Evolutionary conservation across 805 yeast species (phyloP).

Genomic region (Candida ulmi): DNA sequence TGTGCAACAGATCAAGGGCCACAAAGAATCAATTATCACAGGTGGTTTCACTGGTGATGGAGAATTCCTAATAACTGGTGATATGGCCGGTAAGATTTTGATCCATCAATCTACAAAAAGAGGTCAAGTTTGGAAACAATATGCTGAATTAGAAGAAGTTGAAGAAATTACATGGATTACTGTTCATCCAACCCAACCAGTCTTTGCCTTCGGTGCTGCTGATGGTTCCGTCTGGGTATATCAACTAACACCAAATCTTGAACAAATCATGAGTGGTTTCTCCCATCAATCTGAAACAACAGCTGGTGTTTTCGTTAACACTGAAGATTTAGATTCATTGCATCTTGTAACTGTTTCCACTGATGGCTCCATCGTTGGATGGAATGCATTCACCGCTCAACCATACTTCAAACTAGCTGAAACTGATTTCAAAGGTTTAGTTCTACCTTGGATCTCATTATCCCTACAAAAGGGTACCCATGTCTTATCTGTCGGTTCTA

Average conservation of each 20-base stretch:
- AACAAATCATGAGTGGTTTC: constrained; percentile 72
- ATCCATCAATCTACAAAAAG: constrained; percentile 66
- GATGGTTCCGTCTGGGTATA: constrained; percentile 97
- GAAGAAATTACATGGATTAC: constrained; percentile 85
- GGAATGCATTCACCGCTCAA: constrained; percentile 83
- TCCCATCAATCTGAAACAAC: constrained; percentile 80
- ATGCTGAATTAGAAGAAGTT: constrained; percentile 73
- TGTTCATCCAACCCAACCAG: constrained; percentile 70
- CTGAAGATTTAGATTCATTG: constrained; percentile 50
- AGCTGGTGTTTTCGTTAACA: constrained; percentile 67
- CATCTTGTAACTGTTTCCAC: constrained; percentile 72
- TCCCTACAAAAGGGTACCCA: constrained; percentile 42
- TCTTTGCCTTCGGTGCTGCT: constrained; percentile 86
- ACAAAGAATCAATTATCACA: constrained; percentile 81
- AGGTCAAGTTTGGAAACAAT: constrained; percentile 77
- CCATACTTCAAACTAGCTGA: constrained; percentile 62
- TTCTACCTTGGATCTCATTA: constrained; percentile 86
- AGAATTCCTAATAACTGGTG: constrained; percentile 76
- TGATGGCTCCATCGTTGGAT: constrained; percentile 79
- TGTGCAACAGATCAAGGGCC: constrained; percentile 72
- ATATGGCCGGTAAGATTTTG: constrained; percentile 86
- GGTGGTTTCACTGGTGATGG: constrained; percentile 87
- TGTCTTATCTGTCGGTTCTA: constrained; percentile 72
- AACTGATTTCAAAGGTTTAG: constrained; percentile 62
- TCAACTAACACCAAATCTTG: constrained; percentile 57